Base-by-base conservation (phyloP, 345 rosid species). In the Noccaea caerulescens region DNA sequence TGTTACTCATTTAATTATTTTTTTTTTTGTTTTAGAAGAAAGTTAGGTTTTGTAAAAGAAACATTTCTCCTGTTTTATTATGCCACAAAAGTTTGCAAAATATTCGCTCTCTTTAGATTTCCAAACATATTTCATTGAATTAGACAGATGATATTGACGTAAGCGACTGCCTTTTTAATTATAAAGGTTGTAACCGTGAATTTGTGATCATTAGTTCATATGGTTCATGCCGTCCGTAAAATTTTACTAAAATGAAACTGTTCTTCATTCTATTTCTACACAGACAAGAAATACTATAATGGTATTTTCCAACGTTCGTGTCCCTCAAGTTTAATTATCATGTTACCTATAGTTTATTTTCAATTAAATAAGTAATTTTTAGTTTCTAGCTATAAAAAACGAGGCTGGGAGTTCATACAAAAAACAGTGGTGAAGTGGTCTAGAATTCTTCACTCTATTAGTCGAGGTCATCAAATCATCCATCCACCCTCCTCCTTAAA, bases 71-170 rank as follows among this genome's bases (percentile, higher is more conserved):
- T 34, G 56, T 52, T 14, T 34, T 16, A 20, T 58, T 39, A 39
- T 39, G 10, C 33, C 11, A 6, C 6, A 10, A 20, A 20, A 3
- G 27, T 25, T 25, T 25, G 8, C 10, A 4, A 23, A 58, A 10
- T 23, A 4, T 14, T 9, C 5, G 20, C 10, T 34, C 69, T 62
- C 63, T 63, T 54, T 72, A 9, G 10, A 25, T 14, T 7, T 30
- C 49, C 32, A 53, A 36, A 33, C 38, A 20, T 43, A 34, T 32
- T 3, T 39, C 7, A 1, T 0, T 63, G 41, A 20, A 44, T 63
- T 63, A 50, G 69, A 72, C 69, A 62, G 30, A 52, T 63, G 70
- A 54, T 8, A 63, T 54, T 54, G 70, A 63, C 57, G 56, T 60
- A 18, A 1, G 44, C 36, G 2, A 62, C 41, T 37, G 6, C 54